Evolutionary conservation across 192 early-diverging fungal genomes (phyloP).

Genomic region (Gamsiella multidivaricata): DNA sequence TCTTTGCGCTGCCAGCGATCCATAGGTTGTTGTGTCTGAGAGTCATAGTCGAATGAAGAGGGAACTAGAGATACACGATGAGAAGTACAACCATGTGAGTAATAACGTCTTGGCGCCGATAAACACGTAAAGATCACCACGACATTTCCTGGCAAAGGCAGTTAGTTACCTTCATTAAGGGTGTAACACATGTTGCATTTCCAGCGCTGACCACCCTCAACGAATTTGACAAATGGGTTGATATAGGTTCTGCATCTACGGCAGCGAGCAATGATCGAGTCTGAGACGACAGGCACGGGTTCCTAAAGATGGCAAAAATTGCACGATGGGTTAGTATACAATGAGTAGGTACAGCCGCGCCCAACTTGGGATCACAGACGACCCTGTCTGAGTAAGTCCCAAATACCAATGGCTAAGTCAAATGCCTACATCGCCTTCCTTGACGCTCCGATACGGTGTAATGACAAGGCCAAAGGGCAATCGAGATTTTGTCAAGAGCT

Average conservation of each 20-base stretch:
- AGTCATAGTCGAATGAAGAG: constrained; percentile 79
- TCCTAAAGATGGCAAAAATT: constrained; percentile 25
- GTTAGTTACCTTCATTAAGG: constrained; percentile 57
- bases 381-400: too few relatives aligned
- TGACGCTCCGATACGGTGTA: constrained; percentile 85
- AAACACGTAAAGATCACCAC: too few relatives aligned
- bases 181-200: constrained; percentile 96
- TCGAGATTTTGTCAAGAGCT: constrained; percentile 87
- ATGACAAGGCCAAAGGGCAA: constrained; percentile 91
- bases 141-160: too few relatives aligned
- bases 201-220: constrained; percentile 96
- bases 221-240: constrained; percentile 95
- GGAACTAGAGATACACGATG: constrained; percentile 66
- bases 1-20: constrained; percentile 92
- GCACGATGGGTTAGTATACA: too few relatives aligned
- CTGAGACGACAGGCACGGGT: constrained; percentile 88
- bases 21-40: constrained; percentile 77
- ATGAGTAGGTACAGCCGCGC: too few relatives aligned
- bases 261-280: constrained; percentile 92
- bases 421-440: constrained; percentile 68
- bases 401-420: background rate
- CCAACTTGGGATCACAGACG: too few relatives aligned
- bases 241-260: constrained; percentile 95
- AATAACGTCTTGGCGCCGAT: too few relatives aligned
- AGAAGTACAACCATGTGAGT: background rate